phyloP scores from a whole-genome alignment of 495 filamentous ascomycete genomes.

The Elasticomyces elasticus region DNA sequence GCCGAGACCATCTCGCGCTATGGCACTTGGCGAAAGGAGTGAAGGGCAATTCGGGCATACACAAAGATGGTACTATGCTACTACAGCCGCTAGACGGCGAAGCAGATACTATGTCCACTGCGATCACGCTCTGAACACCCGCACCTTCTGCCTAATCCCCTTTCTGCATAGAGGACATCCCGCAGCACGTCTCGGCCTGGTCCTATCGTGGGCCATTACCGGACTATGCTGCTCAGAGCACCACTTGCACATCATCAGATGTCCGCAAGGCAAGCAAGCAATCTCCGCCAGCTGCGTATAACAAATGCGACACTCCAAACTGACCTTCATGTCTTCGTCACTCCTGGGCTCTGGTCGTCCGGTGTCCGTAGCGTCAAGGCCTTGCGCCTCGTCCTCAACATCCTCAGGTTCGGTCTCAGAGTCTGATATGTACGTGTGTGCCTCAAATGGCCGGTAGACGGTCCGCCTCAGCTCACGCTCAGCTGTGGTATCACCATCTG shows the following conservation, averaged over 20 bases:
- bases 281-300: constrained; percentile 46
- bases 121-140: constrained; percentile 17
- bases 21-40: no score
- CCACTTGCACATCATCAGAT: constrained; percentile 45
- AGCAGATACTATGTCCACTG: background rate
- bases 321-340: constrained; percentile 39
- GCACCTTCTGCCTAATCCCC: constrained; percentile 24
- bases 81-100: no score
- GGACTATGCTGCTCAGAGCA: constrained; percentile 31
- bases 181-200: constrained; percentile 21
- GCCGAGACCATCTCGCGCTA: no score
- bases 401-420: constrained; percentile 8
- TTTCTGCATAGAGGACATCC: constrained; percentile 34
- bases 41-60: no score
- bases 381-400: constrained; percentile 1
- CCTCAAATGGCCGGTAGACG: constrained; percentile 3
- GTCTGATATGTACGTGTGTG: background rate
- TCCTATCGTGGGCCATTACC: constrained; percentile 20
- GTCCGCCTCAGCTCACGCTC: constrained; percentile 3
- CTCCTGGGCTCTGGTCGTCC: constrained; percentile 40
- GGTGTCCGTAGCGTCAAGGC: constrained; percentile 26
- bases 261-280: constrained; percentile 46
- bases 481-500: background rate
- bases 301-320: constrained; percentile 47
- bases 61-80: no score